These are phyloP conservation scores for Hypoxylon sp. DNA, from an alignment of 2,329 filamentous ascomycete genomes.

Conservation along the genomic window DNA sequence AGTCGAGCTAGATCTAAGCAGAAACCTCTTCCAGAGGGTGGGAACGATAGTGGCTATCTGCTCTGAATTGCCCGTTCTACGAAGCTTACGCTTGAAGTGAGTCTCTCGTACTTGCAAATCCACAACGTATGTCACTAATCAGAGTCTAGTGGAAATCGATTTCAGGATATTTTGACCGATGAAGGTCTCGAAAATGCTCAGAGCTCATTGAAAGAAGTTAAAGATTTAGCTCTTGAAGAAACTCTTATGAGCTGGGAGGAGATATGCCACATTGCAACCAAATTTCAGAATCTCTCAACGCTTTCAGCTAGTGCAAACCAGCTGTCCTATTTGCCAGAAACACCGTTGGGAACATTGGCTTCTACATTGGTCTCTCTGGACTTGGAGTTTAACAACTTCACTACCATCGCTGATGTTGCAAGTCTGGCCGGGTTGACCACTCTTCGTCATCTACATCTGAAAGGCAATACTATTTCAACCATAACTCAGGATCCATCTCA, in stretches of 20 bases:
- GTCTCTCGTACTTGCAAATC: slow-evolving; percentile 46
- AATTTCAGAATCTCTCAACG: slow-evolving; percentile 67
- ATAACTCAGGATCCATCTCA: slow-evolving; percentile 54
- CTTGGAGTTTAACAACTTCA: slow-evolving; percentile 81
- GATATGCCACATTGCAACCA: slow-evolving; percentile 67
- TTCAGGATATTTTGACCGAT: slow-evolving; percentile 64
- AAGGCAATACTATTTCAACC: slow-evolving; percentile 78
- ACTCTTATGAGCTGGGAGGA: slow-evolving; percentile 77
- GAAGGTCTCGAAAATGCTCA: slow-evolving; percentile 55
- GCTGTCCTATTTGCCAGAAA: slow-evolving; percentile 65
- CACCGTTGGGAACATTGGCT: slow-evolving; percentile 60
- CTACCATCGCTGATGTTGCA: slow-evolving; percentile 69
- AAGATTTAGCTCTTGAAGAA: slow-evolving; percentile 76
- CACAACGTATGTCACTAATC: slow-evolving; percentile 21
- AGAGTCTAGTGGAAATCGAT: slow-evolving; percentile 78
- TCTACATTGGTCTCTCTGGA: slow-evolving; percentile 73
- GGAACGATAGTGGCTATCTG: slow-evolving; percentile 80
- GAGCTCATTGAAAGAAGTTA: slow-evolving; percentile 65
- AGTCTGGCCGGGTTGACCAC: slow-evolving; percentile 66
- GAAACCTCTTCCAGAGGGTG: slow-evolving; percentile 82
- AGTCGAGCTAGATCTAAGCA: slow-evolving; percentile 84
- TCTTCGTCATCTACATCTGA: slow-evolving; percentile 77
- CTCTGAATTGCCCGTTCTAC: slow-evolving; percentile 75
- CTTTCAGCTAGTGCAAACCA: slow-evolving; percentile 72
- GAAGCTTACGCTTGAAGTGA: slow-evolving; percentile 79